These are phyloP conservation scores for Lagenaria siceraria DNA, from an alignment of 306 rosid genomes.

Conservation along the genomic window DNA sequence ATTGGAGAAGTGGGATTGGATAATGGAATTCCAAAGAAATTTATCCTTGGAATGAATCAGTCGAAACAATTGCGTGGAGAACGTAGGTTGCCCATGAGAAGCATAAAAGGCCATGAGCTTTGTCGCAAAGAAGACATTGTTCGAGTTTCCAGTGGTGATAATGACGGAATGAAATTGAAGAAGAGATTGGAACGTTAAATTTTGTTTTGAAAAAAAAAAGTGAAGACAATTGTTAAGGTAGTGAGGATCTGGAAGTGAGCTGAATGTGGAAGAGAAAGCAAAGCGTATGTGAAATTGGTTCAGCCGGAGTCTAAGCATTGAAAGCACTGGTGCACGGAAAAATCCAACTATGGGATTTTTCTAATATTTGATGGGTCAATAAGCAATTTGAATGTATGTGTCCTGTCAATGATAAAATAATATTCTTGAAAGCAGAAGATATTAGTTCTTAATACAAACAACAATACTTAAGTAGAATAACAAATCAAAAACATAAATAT, in stretches of 20 bases:
- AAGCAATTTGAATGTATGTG: background rate
- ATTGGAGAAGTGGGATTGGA: slow-evolving; percentile 57
- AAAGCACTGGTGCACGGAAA: background rate
- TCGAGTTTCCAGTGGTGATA: slow-evolving; percentile 57
- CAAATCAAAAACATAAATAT: no score
- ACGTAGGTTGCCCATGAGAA: slow-evolving; percentile 24
- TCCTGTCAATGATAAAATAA: background rate
- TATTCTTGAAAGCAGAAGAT: background rate
- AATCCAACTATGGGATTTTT: background rate
- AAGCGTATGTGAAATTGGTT: slow-evolving; percentile 6
- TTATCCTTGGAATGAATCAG: slow-evolving; percentile 33
- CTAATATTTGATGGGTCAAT: background rate
- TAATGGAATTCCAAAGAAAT: slow-evolving; percentile 67
- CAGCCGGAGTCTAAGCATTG: slow-evolving; percentile 10
- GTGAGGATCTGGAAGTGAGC: slow-evolving; percentile 8
- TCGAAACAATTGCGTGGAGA: slow-evolving; percentile 29
- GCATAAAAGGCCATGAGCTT: slow-evolving; percentile 61
- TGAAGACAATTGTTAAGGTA: slow-evolving; percentile 16
- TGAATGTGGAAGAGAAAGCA: slow-evolving; percentile 7
- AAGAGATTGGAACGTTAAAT: slow-evolving; percentile 30
- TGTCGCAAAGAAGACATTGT: slow-evolving; percentile 54
- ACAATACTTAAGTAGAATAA: background rate
- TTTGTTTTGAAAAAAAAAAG: slow-evolving; percentile 27
- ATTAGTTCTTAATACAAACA: background rate
- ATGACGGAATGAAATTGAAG: slow-evolving; percentile 44